These are phyloP conservation scores for Suillus discolor DNA, from an alignment of 768 basidiomycete genomes.

Conservation along the genomic window DNA sequence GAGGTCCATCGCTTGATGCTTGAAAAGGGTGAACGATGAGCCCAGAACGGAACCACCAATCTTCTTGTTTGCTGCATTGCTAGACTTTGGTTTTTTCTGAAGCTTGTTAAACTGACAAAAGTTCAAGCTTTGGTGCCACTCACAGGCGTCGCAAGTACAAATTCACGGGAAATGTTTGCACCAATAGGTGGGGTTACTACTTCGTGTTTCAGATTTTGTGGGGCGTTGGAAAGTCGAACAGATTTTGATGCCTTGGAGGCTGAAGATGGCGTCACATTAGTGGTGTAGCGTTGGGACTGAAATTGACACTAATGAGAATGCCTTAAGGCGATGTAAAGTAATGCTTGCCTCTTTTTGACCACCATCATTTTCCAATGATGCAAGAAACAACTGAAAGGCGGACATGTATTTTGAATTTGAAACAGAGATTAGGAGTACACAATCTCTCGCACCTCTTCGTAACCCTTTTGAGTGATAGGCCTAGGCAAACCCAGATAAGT, in stretches of 20 bases:
- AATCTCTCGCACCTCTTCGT: not conserved
- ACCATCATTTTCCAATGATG: not conserved
- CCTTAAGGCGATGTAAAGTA: not conserved
- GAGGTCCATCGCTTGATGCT: constrained; percentile 6
- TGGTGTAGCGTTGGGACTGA: not conserved
- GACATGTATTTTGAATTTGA: not conserved
- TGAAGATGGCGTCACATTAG: not conserved
- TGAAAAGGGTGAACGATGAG: not conserved
- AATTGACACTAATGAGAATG: not conserved
- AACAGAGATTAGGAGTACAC: not conserved
- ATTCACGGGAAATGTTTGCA: not conserved
- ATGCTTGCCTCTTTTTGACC: not conserved
- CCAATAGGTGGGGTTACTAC: not conserved
- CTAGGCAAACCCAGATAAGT: not conserved
- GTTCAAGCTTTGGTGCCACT: not conserved
- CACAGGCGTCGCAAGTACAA: not conserved
- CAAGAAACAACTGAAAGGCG: not conserved
- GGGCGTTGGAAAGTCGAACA: not conserved
- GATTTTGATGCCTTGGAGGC: not conserved
- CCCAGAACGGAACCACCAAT: not conserved
- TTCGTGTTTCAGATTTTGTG: not conserved
- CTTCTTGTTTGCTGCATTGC: not conserved
- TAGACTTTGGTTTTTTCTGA: not conserved
- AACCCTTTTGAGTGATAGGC: not conserved
- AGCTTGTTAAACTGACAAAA: not conserved